Conservation (phyloP, 805 yeast species). For the Zygosaccharomyces lentus region DNA sequence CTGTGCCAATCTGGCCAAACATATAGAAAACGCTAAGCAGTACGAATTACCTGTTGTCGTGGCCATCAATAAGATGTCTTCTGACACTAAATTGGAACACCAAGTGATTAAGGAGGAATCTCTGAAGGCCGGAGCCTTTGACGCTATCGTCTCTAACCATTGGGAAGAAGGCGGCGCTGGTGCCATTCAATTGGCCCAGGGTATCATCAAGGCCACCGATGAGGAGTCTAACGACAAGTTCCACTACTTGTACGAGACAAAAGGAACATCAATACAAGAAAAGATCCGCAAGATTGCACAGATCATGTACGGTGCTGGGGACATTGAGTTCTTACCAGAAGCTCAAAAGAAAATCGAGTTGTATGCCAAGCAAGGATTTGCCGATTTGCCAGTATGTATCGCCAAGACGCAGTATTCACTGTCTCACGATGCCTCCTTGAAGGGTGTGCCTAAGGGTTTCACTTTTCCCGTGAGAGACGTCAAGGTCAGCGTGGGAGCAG, state of each 20-base stretch:
- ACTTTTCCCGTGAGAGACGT: conserved; percentile 78
- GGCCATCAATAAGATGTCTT: conserved; percentile 74
- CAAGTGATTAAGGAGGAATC: conserved; percentile 64
- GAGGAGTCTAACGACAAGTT: conserved; percentile 39
- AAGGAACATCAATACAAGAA: conserved; percentile 57
- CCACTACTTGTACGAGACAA: conserved; percentile 57
- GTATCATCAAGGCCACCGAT: conserved; percentile 60
- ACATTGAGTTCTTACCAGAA: conserved; percentile 61
- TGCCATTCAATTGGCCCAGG: conserved; percentile 67
- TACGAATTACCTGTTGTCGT: conserved; percentile 79
- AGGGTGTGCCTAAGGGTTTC: conserved; percentile 80
- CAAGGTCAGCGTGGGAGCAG: conserved; percentile 76
- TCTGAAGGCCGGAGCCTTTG: conserved; percentile 71
- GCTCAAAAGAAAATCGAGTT: conserved; percentile 66
- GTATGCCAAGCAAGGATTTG: conserved; percentile 72
- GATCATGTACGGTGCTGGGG: conserved; percentile 74
- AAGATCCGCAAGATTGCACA: conserved; percentile 64
- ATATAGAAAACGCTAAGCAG: conserved; percentile 63
- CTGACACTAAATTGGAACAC: conserved; percentile 67
- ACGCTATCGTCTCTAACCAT: conserved; percentile 77
- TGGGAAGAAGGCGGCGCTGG: conserved; percentile 88
- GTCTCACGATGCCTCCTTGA: conserved; percentile 75
- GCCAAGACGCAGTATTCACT: conserved; percentile 84
- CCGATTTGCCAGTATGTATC: conserved; percentile 73
- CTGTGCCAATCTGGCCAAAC: conserved; percentile 71